phyloP scores from a whole-genome alignment of 2,329 filamentous ascomycete species.

The Colletotrichum sp. region DNA sequence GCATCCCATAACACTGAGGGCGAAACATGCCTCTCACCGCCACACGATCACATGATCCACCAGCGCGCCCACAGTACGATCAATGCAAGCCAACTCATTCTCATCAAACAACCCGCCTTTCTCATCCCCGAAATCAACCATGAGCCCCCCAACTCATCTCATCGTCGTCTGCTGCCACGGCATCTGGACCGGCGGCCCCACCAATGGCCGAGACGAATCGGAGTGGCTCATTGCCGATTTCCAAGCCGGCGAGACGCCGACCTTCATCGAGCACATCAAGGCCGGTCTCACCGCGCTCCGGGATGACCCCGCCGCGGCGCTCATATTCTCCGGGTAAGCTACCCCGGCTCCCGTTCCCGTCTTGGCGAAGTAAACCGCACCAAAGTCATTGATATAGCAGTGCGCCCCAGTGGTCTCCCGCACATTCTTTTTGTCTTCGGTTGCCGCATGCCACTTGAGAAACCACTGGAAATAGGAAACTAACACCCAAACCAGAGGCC shows the following conservation, averaged over 20 bases:
- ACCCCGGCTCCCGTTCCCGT: neutral
- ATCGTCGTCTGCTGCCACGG: constrained; percentile 86
- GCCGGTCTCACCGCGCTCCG: constrained; percentile 63
- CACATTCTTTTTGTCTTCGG: neutral
- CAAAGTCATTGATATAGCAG: neutral
- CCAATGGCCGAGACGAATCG: constrained; percentile 55
- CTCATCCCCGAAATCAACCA: neutral
- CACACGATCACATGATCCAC: constrained; percentile 20
- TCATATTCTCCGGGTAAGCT: constrained; percentile 76
- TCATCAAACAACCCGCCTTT: neutral
- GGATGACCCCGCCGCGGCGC: constrained; percentile 49
- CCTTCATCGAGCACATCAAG: constrained; percentile 78
- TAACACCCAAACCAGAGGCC: constrained; percentile 51
- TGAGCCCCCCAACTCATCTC: constrained; percentile 53
- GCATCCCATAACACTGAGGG: neutral
- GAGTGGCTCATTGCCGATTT: constrained; percentile 81
- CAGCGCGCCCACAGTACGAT: neutral
- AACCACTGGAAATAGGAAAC: neutral
- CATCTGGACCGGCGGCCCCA: constrained; percentile 70
- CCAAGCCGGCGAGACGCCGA: constrained; percentile 78
- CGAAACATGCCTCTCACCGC: neutral
- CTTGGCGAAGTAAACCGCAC: neutral
- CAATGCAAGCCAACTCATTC: neutral
- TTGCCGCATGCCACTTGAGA: neutral
- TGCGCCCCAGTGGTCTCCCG: neutral